Evolutionary conservation across 1,284 basidiomycete species (phyloP), one percentile per base, ranked within the genome.

Genomic region (Cutaneotrichosporon arboriforme): DNA sequence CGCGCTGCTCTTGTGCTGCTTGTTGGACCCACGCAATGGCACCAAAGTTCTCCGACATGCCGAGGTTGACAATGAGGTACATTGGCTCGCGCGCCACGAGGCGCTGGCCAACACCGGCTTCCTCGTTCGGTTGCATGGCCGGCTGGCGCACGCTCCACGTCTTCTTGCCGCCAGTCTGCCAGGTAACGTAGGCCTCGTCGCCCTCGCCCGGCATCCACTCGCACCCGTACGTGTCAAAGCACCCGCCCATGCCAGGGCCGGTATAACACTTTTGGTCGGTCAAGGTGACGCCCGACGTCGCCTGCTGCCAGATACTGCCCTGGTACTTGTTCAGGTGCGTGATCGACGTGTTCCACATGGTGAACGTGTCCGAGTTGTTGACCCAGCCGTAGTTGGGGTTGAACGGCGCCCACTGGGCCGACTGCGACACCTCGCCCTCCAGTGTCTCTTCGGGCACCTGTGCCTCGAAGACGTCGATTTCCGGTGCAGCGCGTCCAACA

Each of bases 401-500:
- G 61, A 68, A 75, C 1, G 73, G 73, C 7, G 73, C 74, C 69
- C 69, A 74, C 59, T 74, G 72, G 1, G 59, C 68, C 0, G 69
- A 72, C 51, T 70, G 67, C 1, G 73, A 75, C 5, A 74, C 74
- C 14, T 69, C 58, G 1, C 74, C 74, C 8, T 57, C 57, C 1
- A 54, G 26, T 4, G 58, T 57, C 21, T 46, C 49, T 20, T 42
- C 4, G 65, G 68, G 42, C 55, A 74, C 60, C 61, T 83, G 80
- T 5, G 86, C 87, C 70, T 90, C 87, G 54, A 90, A 79, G 37
- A 89, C 77, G 74, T 90, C 87, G 52, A 94, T 90, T 74, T 93
- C 90, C 5, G 90, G 90, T 0, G 89, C 87, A 0, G 84, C 79
- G 31, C 90, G 81, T n/a, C 87, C 91, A 2, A 86, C 82, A 63